Percentiles rank a stretch among this genome's conserved stretches.
phyloP scores from a whole-genome alignment of 169 alveolate genomes.

The Plasmodium relictum region DNA sequence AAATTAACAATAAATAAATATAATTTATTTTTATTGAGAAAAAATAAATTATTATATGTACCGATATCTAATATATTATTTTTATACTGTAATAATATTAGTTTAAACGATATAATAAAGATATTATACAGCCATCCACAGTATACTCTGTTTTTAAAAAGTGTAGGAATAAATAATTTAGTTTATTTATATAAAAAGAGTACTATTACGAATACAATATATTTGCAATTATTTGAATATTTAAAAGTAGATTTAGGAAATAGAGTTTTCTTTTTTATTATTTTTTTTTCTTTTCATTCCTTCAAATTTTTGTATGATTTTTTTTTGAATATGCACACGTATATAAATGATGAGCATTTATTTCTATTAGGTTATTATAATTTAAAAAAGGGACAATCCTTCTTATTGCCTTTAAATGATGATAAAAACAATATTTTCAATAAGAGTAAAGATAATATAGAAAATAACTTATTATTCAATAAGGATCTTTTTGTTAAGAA shows the following conservation, averaged over 20 bases:
- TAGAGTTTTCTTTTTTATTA: constrained; percentile 61
- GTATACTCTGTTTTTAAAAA: constrained; percentile 39
- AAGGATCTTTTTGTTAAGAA: constrained; percentile 37
- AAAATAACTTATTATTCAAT: constrained; percentile 20
- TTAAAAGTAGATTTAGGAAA: constrained; percentile 69
- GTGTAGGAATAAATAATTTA: constrained; percentile 50
- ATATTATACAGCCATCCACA: constrained; percentile 70
- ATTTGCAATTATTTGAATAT: constrained; percentile 69
- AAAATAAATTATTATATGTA: constrained; percentile 37
- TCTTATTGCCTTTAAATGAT: background rate
- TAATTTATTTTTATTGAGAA: constrained; percentile 27
- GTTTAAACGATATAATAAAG: constrained; percentile 49
- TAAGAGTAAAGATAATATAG: constrained; percentile 12
- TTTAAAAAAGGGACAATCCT: constrained; percentile 2
- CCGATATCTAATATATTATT: constrained; percentile 64
- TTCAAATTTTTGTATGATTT: constrained; percentile 46
- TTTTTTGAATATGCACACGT: constrained; percentile 67
- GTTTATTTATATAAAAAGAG: constrained; percentile 44
- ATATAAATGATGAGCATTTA: constrained; percentile 45
- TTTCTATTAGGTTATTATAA: background rate
- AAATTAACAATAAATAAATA: constrained; percentile 60
- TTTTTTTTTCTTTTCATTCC: constrained; percentile 59
- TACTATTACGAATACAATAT: constrained; percentile 64
- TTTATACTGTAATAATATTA: constrained; percentile 41
- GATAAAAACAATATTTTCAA: background rate